Evolutionary conservation across 345 rosid genomes (phyloP), one percentile per base, ranked within the genome.

Genomic region (Pistacia vera): DNA sequence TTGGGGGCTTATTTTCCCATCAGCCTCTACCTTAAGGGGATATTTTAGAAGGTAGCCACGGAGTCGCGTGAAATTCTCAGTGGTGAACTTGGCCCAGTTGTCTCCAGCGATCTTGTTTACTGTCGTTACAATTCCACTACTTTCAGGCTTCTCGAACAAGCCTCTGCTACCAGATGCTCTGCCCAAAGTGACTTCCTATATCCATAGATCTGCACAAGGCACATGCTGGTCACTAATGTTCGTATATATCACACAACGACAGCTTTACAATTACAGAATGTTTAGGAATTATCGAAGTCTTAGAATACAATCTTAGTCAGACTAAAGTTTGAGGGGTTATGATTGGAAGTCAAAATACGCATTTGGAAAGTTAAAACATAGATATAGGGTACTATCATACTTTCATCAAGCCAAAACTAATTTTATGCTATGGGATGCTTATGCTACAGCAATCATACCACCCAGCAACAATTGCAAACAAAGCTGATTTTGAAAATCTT

Each of bases 141-240:
- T 86, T 73, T 81, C 84, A 5, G 99, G 89, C 68, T 90, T 87
- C 79, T 55, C 2, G 58, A 86, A 91, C 75, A 62, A 18, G 61
- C 77, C n/a, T 83, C 82, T 12, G 55, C 74, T 18, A 63, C 93
- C 97, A 51, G 88, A 82, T 96, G 99, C 88, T 96, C 99, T 13
- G 86, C 88, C 98, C 99, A 96, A 61, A 96, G 83, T 3, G 99
- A 91, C 97, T 85, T 91, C 85, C 98, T 90, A 85, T 90, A 93
- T 56, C 99, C 98, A 62, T 90, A 90, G 11, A 96, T 81, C 99
- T 96, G 90, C 61, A 56, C 14, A 60, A 71, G 49, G 49, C 11
- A 20, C 74, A 71, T 18, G 20, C 25, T 44, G 17, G 41, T 20
- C 35, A 48, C 8, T 48, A 16, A 13, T 14, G 8, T 22, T n/a